These are phyloP conservation scores for Myriosclerotinia curreyana DNA, from an alignment of 2,329 filamentous ascomycete genomes.

Conservation along the genomic window DNA sequence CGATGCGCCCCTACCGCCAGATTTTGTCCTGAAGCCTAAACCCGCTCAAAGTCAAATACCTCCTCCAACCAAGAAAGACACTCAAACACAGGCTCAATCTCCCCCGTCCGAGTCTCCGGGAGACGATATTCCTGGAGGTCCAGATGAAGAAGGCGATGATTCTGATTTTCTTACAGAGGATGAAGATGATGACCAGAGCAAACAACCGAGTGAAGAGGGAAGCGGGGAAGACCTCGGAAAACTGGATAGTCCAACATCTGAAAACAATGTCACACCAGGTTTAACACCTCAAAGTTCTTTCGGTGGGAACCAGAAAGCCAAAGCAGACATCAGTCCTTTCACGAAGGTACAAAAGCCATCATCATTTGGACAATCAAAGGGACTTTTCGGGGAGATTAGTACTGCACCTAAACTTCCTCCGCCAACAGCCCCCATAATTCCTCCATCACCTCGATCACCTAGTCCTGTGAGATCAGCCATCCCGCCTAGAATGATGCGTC, in stretches of 20 bases:
- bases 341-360: conserved; percentile 48
- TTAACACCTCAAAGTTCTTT: conserved; percentile 60
- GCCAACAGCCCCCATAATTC: conserved; percentile 52
- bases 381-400: conserved; percentile 55
- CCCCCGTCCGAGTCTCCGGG: conserved; percentile 31
- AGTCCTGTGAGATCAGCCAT: conserved; percentile 64
- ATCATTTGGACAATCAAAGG: conserved; percentile 40
- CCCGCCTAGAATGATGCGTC: conserved; percentile 48
- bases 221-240: conserved; percentile 65
- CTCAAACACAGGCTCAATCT: conserved; percentile 25
- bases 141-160: conserved; percentile 37
- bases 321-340: conserved; percentile 38
- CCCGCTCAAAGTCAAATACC: conserved; percentile 21
- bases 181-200: conserved; percentile 44
- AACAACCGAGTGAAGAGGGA: conserved; percentile 51
- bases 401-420: conserved; percentile 54
- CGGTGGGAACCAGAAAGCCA: conserved; percentile 47
- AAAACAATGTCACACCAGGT: conserved; percentile 47
- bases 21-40: conserved; percentile 35
- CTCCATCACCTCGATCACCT: conserved; percentile 68
- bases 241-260: conserved; percentile 55
- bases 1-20: conserved; percentile 45
- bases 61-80: conserved; percentile 12
- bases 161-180: conserved; percentile 38
- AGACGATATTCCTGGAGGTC: conserved; percentile 36